Conservation (phyloP, 1,284 basidiomycete species). For the Sanghuangporus weigelae region DNA sequence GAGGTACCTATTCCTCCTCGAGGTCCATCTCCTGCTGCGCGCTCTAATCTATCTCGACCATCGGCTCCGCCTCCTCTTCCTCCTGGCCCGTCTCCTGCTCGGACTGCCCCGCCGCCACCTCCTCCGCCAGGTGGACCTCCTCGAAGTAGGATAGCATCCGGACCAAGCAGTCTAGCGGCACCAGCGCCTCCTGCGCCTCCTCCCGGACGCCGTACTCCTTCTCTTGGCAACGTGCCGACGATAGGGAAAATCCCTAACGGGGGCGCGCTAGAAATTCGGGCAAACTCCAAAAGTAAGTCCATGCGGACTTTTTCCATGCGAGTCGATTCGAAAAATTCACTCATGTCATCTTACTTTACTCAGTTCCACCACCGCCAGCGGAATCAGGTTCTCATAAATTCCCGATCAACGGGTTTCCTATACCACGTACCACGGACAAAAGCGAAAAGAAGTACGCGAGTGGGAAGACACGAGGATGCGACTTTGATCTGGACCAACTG, state of each 20-base stretch:
- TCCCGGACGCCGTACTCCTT: conserved; percentile 22
- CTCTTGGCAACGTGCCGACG: conserved; percentile 18
- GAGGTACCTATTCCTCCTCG: conserved; percentile 27
- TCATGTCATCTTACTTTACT: conserved; percentile 12
- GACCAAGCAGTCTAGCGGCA: conserved; percentile 2
- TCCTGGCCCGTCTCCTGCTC: conserved; percentile 30
- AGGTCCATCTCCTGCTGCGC: conserved; percentile 19
- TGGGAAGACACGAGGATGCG: conserved; percentile 59
- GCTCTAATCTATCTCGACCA: neutral
- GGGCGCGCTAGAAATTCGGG: conserved; percentile 11
- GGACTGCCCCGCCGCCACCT: conserved; percentile 23
- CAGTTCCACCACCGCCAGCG: conserved; percentile 74
- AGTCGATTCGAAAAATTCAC: neutral
- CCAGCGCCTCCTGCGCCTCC: conserved; percentile 20
- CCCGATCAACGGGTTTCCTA: conserved; percentile 67
- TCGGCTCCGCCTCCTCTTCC: conserved; percentile 29
- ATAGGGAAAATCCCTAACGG: conserved; percentile 23
- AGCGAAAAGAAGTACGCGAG: conserved; percentile 51
- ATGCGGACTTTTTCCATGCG: conserved; percentile 5
- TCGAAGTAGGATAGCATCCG: conserved; percentile 13
- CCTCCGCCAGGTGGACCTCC: conserved; percentile 17
- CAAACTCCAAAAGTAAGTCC: conserved; percentile 49
- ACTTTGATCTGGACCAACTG: conserved; percentile 57
- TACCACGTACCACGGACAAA: conserved; percentile 58
- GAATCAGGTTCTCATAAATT: conserved; percentile 64